A percentile compares a stretch with the other conserved stretches of the same genome.
Conservation (phyloP, 306 rosid species). For the Trifolium fragiferum region DNA sequence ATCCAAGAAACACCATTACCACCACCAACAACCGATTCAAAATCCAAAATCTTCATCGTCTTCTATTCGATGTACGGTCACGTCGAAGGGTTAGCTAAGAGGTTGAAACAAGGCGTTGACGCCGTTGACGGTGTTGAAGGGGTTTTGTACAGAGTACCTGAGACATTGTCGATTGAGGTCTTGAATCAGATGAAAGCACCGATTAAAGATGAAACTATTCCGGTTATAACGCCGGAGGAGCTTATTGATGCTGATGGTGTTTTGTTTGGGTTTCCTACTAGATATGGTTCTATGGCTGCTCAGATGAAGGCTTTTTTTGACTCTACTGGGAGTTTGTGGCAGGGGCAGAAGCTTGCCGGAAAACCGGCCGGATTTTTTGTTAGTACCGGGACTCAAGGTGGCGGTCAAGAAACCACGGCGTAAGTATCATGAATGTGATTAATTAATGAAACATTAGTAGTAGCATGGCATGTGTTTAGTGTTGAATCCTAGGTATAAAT, state of each 20-base stretch:
- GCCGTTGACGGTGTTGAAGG: conserved; percentile 80
- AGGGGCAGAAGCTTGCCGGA: conserved; percentile 89
- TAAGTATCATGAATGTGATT: conserved; percentile 42
- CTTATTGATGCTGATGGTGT: conserved; percentile 74
- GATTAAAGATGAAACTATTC: conserved; percentile 63
- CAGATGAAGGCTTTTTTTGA: conserved; percentile 97
- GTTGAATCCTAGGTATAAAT: not conserved
- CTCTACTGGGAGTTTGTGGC: conserved; percentile 84
- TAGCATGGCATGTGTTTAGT: not conserved
- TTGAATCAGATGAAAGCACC: conserved; percentile 77
- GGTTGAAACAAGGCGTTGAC: conserved; percentile 88
- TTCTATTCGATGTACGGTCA: conserved; percentile 97
- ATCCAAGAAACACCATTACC: conserved; percentile 8
- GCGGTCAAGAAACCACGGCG: conserved; percentile 99
- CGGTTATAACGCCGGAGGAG: conserved; percentile 69
- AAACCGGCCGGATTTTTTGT: conserved; percentile 94
- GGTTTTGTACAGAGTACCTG: conserved; percentile 77
- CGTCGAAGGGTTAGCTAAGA: conserved; percentile 77
- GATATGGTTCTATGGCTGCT: conserved; percentile 94
- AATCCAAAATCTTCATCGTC: conserved; percentile 72
- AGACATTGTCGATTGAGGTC: conserved; percentile 72
- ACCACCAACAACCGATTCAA: conserved; percentile 7
- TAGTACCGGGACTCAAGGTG: conserved; percentile 96
- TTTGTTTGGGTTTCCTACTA: conserved; percentile 89
- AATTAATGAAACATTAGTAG: not conserved